Conservation (phyloP, 78 protist genomes). For the Chrysochromulina parva region DNA sequence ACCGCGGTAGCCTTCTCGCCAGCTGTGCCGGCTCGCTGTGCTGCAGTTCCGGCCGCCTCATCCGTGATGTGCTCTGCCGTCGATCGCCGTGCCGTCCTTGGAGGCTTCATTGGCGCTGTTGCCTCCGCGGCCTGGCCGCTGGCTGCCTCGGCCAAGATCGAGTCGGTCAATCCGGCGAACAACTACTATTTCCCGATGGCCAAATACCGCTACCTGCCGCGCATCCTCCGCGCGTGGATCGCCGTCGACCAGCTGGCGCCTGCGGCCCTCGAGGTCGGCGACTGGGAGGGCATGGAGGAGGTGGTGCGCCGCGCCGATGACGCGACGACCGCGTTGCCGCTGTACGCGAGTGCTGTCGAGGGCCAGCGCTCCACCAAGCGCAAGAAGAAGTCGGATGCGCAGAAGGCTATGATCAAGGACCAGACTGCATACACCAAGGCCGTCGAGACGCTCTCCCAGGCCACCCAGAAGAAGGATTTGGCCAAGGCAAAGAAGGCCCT, state of each 20-base stretch:
- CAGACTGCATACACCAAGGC: not conserved
- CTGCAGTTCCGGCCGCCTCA: too few relatives aligned
- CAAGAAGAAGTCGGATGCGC: not conserved
- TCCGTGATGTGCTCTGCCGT: too few relatives aligned
- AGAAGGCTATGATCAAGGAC: not conserved
- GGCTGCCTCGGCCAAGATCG: not conserved
- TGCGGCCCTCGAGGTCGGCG: not conserved
- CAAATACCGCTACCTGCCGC: constrained; percentile 4
- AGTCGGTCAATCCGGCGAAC: not conserved
- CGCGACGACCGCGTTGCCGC: not conserved
- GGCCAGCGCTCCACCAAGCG: constrained; percentile 14
- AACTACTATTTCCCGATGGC: not conserved
- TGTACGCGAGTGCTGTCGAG: not conserved
- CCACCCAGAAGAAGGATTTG: not conserved
- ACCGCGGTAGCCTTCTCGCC: too few relatives aligned
- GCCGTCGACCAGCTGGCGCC: not conserved
- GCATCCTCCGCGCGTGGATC: not conserved
- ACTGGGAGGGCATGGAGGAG: not conserved
- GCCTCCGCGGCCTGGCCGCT: not conserved
- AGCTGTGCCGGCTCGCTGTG: too few relatives aligned
- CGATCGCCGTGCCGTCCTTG: not conserved
- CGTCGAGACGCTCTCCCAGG: not conserved
- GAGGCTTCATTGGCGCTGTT: not conserved
- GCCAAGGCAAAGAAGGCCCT: too few relatives aligned
- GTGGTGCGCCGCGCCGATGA: not conserved